A percentile compares a stretch with the other conserved stretches of the same genome.
Evolutionary conservation across 805 yeast genomes (phyloP).

Genomic region (Barnettozyma pratensis): DNA sequence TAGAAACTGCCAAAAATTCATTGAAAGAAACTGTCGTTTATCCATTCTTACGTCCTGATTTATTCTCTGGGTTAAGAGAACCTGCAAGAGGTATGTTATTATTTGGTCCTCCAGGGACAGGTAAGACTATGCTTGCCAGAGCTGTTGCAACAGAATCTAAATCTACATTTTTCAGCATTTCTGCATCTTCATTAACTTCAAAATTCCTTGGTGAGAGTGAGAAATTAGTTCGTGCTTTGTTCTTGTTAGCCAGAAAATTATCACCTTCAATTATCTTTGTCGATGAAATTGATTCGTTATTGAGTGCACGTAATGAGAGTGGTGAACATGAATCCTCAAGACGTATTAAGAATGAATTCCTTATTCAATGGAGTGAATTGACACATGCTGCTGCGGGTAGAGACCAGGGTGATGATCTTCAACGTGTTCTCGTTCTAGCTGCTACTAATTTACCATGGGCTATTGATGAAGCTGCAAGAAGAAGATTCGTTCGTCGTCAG

Average conservation of each 20-base stretch:
- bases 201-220: conserved; percentile 83
- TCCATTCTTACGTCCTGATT: conserved; percentile 91
- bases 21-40: conserved; percentile 94
- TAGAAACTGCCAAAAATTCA: conserved; percentile 81
- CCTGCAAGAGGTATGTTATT: conserved; percentile 95
- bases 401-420: conserved; percentile 31
- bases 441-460: conserved; percentile 98
- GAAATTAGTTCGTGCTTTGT: conserved; percentile 84
- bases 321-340: conserved; percentile 86
- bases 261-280: conserved; percentile 94
- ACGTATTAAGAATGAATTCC: conserved; percentile 87
- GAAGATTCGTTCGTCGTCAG: conserved; percentile 88
- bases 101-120: conserved; percentile 98
- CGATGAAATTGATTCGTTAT: conserved; percentile 90
- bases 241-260: conserved; percentile 75
- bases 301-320: conserved; percentile 72
- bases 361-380: conserved; percentile 92
- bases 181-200: conserved; percentile 87
- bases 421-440: conserved; percentile 80
- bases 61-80: conserved; percentile 86
- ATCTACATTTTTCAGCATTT: conserved; percentile 88
- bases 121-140: conserved; percentile 95
- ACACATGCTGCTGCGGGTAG: conserved; percentile 77
- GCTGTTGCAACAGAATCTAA: conserved; percentile 97
- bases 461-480: conserved; percentile 93